These are phyloP conservation scores for Pogostemon cablin DNA, from an alignment of 257 asterid genomes.

Conservation along the genomic window DNA sequence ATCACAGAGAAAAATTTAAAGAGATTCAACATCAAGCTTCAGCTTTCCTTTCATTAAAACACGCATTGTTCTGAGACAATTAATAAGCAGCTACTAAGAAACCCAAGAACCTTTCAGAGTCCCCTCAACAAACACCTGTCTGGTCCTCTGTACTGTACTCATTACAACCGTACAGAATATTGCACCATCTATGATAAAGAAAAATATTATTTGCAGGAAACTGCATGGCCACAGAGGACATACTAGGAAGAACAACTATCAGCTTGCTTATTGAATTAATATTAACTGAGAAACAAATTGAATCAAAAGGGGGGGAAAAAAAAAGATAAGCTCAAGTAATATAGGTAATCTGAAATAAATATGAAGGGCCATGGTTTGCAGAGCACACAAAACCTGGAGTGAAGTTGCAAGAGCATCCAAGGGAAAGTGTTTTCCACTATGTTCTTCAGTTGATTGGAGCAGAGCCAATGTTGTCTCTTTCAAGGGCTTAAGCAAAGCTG, in stretches of 20 bases:
- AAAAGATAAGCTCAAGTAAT: not conserved
- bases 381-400: slow-evolving; percentile 67
- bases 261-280: not conserved
- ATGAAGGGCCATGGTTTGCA: not conserved
- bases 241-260: slow-evolving; percentile 12
- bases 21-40: not conserved
- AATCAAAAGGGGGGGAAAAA: not conserved
- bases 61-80: slow-evolving; percentile 2
- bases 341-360: slow-evolving; percentile 15
- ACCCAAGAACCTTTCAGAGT: slow-evolving; percentile 9
- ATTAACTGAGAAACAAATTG: not conserved
- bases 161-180: slow-evolving; percentile 18
- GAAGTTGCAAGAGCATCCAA: slow-evolving; percentile 87
- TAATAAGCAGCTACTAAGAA: slow-evolving; percentile 13
- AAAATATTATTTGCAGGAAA: slow-evolving; percentile 14
- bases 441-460: slow-evolving; percentile 78
- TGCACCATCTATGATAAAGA: not conserved
- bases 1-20: not conserved
- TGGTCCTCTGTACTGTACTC: not conserved
- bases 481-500: slow-evolving; percentile 76
- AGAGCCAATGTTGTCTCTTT: slow-evolving; percentile 82
- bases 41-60: not conserved
- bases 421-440: slow-evolving; percentile 55
- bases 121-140: slow-evolving; percentile 5
- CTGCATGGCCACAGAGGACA: slow-evolving; percentile 2